Base-by-base conservation (phyloP, 23 red algal genomes). In the Gracilaria vermiculophylla region DNA sequence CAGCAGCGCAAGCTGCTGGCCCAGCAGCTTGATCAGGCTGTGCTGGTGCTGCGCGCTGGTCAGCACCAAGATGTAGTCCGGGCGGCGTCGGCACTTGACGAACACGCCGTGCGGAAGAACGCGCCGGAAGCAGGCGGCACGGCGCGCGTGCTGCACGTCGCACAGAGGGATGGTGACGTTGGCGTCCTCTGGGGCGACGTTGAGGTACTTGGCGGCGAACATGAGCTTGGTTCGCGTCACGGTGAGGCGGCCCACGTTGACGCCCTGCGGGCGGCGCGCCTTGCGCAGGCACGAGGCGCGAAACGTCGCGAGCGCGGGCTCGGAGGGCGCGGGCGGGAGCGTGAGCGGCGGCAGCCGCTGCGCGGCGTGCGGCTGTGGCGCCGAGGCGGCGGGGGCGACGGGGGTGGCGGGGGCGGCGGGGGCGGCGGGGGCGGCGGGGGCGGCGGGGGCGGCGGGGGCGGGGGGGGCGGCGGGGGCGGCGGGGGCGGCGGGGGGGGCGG, bases 231-330 rank as follows among this genome's bases (percentile, higher is more conserved):
- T 58, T 13, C 51, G 27, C 3, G 81, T 86, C 43, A 86, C 16
- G 24, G 49, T 33, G 23, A 86, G 25, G 39, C 15, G 48, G 20
- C 81, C 81, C 3, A 86, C 66, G 19, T 86, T 67, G 66, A 86
- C 45, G 40, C 81, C 81, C 36, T 74, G 60, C 29, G 81, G 60
- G 4, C 53, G 66, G 1, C 81, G 56, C 20, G 62, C 35, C 81
- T 86, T 86, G 1, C 81, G 42, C 81, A 86, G 37, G 24, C 81
- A 86, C 7, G 76, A 57, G 1, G 37, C 67, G 11, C 67, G 67
- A 32, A 73, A 73, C 6, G n/a, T 73, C 14, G 37, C 67, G 39
- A 73, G n/a, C 2, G 67, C 37, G 28, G 67, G 39, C 32, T 73
- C 37, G 17, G 31, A 3, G 40, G 36, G 39, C 1, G 67, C 23